Base-by-base conservation (phyloP, 805 yeast species). In the Barnettozyma sp. region DNA sequence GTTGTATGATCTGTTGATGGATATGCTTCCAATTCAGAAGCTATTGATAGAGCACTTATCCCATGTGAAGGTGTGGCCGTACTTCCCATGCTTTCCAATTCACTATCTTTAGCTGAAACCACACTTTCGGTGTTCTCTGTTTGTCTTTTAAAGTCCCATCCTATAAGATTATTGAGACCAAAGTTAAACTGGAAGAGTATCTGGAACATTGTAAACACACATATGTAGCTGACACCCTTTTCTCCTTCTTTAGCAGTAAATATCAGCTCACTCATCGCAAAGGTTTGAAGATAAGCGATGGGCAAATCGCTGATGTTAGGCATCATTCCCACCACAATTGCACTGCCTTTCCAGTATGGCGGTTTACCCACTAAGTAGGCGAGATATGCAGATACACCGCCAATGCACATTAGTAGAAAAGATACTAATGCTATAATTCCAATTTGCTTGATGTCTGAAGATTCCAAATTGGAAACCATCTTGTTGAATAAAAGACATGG, bases 201-300 rank as follows among this genome's bases (percentile, higher is more conserved):
- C 60, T 58, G 82, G 22, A 80, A 67, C 4, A 85, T 80, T 30
- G 80, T 64, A 48, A 81, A 82, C 22, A 87, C 78, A 49, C 87
- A 80, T 15, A 83, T 80, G 57, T 82, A 84, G 1, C 96, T 92
- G 18, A 82, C 80, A 18, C 96, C 97, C 46, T 71, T 70, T 36
- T 74, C 68, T 24, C 84, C 85, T 42, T 82, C 76, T 4, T 58
- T 70, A 12, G 63, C 49, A 0, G 78, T 63, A 48, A 87, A 78
- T 6, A 70, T 62, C 3, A 33, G 18, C 12, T 39, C 28, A 5
- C 49, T 49, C 2, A 73, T 63, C 12, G 73, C 68, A 56, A 81
- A 63, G 1, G 83, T 79, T 48, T 79, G 85, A 33, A 82, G 49
- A 50, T 79, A 81, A 0, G 90, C 88, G 44, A 82, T 80, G 1